phyloP scores from a whole-genome alignment of 2,329 filamentous ascomycete species.

The Magnaporthiopsis rhizophila region DNA sequence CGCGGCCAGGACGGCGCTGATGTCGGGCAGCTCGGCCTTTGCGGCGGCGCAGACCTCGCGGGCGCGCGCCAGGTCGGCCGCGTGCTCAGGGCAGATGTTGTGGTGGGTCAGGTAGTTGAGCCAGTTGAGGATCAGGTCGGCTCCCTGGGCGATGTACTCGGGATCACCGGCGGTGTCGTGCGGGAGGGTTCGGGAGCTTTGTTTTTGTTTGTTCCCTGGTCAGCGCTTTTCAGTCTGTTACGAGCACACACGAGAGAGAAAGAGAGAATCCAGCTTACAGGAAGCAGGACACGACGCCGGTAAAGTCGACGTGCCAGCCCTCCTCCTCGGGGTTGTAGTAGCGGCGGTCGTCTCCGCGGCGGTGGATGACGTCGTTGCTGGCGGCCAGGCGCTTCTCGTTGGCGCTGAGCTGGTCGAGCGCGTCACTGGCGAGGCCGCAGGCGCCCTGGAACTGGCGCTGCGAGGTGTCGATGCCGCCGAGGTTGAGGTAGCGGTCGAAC shows the following conservation, averaged over 20 bases:
- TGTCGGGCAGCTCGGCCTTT: constrained; percentile 55
- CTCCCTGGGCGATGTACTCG: constrained; percentile 47
- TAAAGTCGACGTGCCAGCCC: constrained; percentile 74
- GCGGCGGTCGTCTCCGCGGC: constrained; percentile 27
- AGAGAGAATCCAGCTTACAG: constrained; percentile 44
- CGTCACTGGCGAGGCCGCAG: constrained; percentile 31
- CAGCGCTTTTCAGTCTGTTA: no score
- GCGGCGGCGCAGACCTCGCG: constrained; percentile 59
- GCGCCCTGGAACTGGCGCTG: constrained; percentile 53
- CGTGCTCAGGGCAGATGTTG: constrained; percentile 77
- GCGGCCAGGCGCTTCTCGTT: constrained; percentile 57
- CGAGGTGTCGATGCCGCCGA: constrained; percentile 67
- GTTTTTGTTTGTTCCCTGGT: background rate
- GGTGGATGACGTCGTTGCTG: constrained; percentile 52
- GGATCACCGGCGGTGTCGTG: constrained; percentile 48
- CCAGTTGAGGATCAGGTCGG: constrained; percentile 72
- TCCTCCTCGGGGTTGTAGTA: constrained; percentile 44
- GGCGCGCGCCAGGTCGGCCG: constrained; percentile 57
- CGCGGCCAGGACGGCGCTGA: constrained; percentile 38
- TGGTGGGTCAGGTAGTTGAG: constrained; percentile 81
- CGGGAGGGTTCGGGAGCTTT: constrained; percentile 48
- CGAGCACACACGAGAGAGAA: no score
- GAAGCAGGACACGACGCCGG: constrained; percentile 68
- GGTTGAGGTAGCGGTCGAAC: constrained; percentile 73
- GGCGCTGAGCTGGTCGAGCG: constrained; percentile 50